Percentiles rank a stretch among this genome's conserved stretches.
Conservation (phyloP, 2,329 filamentous ascomycete genomes). For the Phaeosphaeria sp. region DNA sequence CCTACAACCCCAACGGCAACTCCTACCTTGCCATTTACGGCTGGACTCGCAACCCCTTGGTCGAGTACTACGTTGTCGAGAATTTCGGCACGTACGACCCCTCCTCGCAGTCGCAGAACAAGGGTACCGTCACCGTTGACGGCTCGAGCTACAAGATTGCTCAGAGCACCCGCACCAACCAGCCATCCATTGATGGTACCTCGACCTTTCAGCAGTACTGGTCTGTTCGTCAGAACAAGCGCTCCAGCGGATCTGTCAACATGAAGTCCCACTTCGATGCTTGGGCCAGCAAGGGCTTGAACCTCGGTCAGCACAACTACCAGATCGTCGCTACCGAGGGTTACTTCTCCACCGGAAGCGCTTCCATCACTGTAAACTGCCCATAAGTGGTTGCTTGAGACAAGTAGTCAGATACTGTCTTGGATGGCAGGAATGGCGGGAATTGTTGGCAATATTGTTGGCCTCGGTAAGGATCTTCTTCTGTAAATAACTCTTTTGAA, state of each 20-base stretch:
- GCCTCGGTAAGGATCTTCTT: not conserved
- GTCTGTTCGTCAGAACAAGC: slow-evolving; percentile 46
- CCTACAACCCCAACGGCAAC: slow-evolving; percentile 43
- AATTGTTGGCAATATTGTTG: not conserved
- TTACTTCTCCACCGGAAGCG: slow-evolving; percentile 57
- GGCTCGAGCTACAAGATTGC: slow-evolving; percentile 43
- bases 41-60: slow-evolving; percentile 61
- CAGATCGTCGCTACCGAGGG: slow-evolving; percentile 62
- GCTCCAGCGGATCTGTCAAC: slow-evolving; percentile 38
- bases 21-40: slow-evolving; percentile 64
- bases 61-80: slow-evolving; percentile 62
- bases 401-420: not conserved
- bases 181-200: slow-evolving; percentile 59
- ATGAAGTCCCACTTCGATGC: slow-evolving; percentile 45
- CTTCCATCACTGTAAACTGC: slow-evolving; percentile 55
- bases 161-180: slow-evolving; percentile 44
- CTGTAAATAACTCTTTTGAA: slow-evolving; percentile 6
- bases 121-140: slow-evolving; percentile 40
- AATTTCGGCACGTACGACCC: slow-evolving; percentile 61
- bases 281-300: slow-evolving; percentile 42
- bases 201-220: slow-evolving; percentile 61
- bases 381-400: slow-evolving; percentile 16
- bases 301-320: slow-evolving; percentile 41
- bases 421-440: not conserved
- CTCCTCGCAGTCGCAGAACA: slow-evolving; percentile 50